These are phyloP conservation scores for Pseudonitzschia delicatissima DNA, from an alignment of 108 stramenopile genomes.

Conservation along the genomic window DNA sequence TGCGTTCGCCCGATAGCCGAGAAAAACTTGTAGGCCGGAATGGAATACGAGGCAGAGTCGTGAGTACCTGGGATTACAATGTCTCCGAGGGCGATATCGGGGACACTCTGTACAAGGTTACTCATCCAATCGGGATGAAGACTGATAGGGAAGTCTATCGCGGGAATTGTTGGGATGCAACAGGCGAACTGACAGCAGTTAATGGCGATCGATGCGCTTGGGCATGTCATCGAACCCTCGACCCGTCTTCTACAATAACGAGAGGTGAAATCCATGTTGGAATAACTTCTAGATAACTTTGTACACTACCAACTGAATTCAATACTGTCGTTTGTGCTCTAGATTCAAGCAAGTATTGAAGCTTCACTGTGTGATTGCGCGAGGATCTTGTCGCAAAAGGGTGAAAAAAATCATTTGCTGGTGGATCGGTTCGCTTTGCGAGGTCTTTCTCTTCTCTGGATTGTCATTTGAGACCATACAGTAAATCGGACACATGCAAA, in stretches of 20 bases:
- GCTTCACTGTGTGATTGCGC: too few species aligned
- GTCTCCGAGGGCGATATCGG: conserved; percentile 41
- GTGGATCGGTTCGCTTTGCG: too few species aligned
- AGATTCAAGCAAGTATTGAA: too few species aligned
- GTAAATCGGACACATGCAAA: too few species aligned
- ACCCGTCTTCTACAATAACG: conserved; percentile 36
- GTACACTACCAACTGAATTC: too few species aligned
- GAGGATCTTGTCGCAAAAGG: too few species aligned
- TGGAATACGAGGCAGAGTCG: conserved; percentile 61
- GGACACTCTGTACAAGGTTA: conserved; percentile 34
- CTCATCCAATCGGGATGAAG: conserved; percentile 61
- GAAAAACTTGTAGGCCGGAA: conserved; percentile 44
- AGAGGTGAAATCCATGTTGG: conserved; percentile 40
- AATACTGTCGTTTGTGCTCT: too few species aligned
- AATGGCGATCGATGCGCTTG: conserved; percentile 48
- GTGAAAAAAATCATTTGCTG: too few species aligned
- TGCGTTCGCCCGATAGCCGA: conserved; percentile 57
- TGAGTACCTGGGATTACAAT: conserved; percentile 62
- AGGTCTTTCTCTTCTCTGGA: too few species aligned
- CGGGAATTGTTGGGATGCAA: conserved; percentile 44
- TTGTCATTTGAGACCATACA: too few species aligned
- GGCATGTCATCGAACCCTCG: conserved; percentile 34
- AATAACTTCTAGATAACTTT: too few species aligned
- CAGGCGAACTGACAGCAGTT: conserved; percentile 68
- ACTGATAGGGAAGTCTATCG: conserved; percentile 28